Evolutionary conservation across 345 rosid genomes (phyloP), one percentile per base, ranked within the genome.

Genomic region (Linum lewisii): DNA sequence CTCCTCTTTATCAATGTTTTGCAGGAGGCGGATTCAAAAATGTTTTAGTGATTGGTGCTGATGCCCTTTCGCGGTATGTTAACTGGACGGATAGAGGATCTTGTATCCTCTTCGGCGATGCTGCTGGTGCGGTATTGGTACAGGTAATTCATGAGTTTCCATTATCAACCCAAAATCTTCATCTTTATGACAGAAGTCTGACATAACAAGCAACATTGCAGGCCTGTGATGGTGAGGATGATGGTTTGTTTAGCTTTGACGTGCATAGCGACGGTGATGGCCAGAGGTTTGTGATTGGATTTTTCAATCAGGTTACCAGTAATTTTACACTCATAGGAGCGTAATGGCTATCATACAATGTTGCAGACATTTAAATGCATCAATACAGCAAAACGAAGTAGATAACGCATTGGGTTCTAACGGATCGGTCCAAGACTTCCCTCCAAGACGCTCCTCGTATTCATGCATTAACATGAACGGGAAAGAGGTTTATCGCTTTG

Each of bases 11-110:
- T 14, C 42, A 63, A 0, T 58, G 18, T 61, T 68, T 61, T 67
- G 2, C 80, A 93, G 97, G 99, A 50, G 97, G 85, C 2, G 91
- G 89, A 19, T 93, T 89, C 70, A 72, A 69, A 60, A 93, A 93
- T 72, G 86, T 93, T 65, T 72, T 93, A 68, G 95, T 93, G 63
- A 81, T 93, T 66, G 97, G 99, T 44, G 94, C 90, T 53, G 99
- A 93, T 68, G 72, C 85, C 60, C 79, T 89, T 72, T 89, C 99
- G 59, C 86, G 91, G 55, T 76, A 73, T 77, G 87, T 84, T 78
- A 95, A 93, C 73, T 93, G 99, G 99, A 85, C 91, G 5, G 99
- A 93, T 77, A 81, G 97, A 80, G 88, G 90, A 32, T 72, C 88
- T 57, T 93, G 97, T 63, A 93, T 93, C 61, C 87, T 93, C 38